phyloP scores from a whole-genome alignment of 208 protist species.

The Vickermania ingenoplastis region DNA sequence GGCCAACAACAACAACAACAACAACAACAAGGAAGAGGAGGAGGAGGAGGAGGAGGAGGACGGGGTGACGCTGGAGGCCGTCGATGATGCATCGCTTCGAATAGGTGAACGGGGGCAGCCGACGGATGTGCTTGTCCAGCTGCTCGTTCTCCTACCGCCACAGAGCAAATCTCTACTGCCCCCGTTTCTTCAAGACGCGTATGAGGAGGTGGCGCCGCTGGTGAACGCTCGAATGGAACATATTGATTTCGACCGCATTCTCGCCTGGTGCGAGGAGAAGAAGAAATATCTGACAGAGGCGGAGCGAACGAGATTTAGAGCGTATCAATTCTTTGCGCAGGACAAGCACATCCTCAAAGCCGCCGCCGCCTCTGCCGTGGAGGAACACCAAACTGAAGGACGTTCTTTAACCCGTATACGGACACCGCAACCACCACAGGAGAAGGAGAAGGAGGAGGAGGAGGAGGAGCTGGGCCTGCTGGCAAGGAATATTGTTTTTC shows the following conservation, averaged over 20 bases:
- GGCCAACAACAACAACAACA: conserved; percentile 1
- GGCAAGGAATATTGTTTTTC: not conserved
- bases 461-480: not conserved
- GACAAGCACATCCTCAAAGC: conserved; percentile 7
- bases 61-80: not conserved
- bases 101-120: conserved; percentile 15
- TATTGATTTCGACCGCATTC: conserved; percentile 55
- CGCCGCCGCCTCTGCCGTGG: not conserved
- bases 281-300: conserved; percentile 52
- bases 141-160: conserved; percentile 62
- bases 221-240: conserved; percentile 64
- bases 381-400: too few relatives aligned
- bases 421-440: too few relatives aligned
- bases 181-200: conserved; percentile 38
- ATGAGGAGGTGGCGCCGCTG: conserved; percentile 42
- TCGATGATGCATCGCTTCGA: not conserved
- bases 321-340: conserved; percentile 54
- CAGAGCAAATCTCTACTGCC: conserved; percentile 53
- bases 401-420: not conserved
- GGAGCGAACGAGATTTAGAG: conserved; percentile 59
- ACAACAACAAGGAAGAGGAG: not conserved
- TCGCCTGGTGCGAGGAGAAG: conserved; percentile 60
- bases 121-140: conserved; percentile 72
- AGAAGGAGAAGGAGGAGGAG: not conserved
- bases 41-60: conserved; percentile 12